These are phyloP conservation scores for Thymus mandschuricus DNA, from an alignment of 257 asterid species.

Conservation along the genomic window DNA sequence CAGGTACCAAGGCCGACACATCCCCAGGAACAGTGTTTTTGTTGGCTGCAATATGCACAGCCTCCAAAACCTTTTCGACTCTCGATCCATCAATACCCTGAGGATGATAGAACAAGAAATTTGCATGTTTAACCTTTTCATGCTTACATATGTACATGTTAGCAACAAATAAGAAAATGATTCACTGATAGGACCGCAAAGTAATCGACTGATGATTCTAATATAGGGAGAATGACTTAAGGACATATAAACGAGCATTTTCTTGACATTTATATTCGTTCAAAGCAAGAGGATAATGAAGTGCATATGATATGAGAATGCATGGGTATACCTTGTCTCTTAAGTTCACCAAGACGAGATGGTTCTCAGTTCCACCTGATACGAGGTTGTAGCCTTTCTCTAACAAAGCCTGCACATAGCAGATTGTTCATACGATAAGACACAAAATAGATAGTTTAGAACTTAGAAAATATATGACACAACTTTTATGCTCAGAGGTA, in stretches of 20 bases:
- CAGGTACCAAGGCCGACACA: slow-evolving; percentile 99
- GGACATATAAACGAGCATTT: neutral
- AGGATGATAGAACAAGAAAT: slow-evolving; percentile 4
- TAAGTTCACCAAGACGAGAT: slow-evolving; percentile 88
- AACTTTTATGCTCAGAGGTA: slow-evolving; percentile 8
- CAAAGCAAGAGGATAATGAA: slow-evolving; percentile 12
- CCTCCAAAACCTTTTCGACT: slow-evolving; percentile 91
- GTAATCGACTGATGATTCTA: neutral
- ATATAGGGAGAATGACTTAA: no score
- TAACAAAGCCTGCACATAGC: slow-evolving; percentile 63
- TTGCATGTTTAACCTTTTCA: neutral
- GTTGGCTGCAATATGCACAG: slow-evolving; percentile 95
- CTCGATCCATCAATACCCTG: slow-evolving; percentile 99
- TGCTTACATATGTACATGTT: neutral
- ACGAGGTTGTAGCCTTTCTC: slow-evolving; percentile 78
- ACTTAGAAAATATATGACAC: neutral
- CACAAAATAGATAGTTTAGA: neutral
- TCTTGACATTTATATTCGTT: neutral
- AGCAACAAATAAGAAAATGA: slow-evolving; percentile 6
- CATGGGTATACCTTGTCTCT: slow-evolving; percentile 60
- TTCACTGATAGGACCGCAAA: slow-evolving; percentile 13
- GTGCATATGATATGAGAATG: neutral
- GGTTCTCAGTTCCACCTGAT: slow-evolving; percentile 98
- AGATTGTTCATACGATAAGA: slow-evolving; percentile 3
- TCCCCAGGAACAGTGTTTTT: slow-evolving; percentile 98